These are phyloP conservation scores for Pouteria glomerata DNA, from an alignment of 148 eudicot genomes.

Conservation along the genomic window DNA sequence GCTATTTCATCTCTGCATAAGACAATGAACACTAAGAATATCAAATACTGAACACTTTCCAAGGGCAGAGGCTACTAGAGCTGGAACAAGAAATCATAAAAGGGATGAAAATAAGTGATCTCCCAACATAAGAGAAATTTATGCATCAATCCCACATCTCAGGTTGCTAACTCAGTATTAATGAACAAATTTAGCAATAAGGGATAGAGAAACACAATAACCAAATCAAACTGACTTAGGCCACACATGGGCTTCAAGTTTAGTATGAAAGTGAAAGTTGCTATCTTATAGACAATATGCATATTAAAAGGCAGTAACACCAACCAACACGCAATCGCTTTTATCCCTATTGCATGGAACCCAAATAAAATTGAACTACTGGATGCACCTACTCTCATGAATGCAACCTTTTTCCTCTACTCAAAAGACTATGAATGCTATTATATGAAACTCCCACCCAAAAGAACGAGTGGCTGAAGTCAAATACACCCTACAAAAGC, in stretches of 20 bases:
- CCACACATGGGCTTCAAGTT: too few relatives aligned
- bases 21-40: constrained; percentile 1
- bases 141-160: background rate
- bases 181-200: background rate
- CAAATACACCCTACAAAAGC: background rate
- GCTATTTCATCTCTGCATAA: constrained; percentile 86
- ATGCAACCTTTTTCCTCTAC: background rate
- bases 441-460: constrained; percentile 4
- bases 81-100: background rate
- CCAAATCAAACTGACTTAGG: constrained; percentile 1
- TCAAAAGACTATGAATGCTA: background rate
- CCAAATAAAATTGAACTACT: background rate
- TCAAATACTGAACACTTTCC: background rate
- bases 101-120: background rate
- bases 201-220: background rate
- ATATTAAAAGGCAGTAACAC: background rate
- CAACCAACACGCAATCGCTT: background rate
- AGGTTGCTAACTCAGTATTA: background rate
- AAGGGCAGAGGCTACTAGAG: background rate
- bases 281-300: background rate
- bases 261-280: too few relatives aligned
- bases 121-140: background rate
- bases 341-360: background rate
- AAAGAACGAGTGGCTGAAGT: background rate
- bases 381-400: background rate